Evolutionary conservation across 23 red algal genomes (phyloP).

Genomic region (Pyropia haitanensis): DNA sequence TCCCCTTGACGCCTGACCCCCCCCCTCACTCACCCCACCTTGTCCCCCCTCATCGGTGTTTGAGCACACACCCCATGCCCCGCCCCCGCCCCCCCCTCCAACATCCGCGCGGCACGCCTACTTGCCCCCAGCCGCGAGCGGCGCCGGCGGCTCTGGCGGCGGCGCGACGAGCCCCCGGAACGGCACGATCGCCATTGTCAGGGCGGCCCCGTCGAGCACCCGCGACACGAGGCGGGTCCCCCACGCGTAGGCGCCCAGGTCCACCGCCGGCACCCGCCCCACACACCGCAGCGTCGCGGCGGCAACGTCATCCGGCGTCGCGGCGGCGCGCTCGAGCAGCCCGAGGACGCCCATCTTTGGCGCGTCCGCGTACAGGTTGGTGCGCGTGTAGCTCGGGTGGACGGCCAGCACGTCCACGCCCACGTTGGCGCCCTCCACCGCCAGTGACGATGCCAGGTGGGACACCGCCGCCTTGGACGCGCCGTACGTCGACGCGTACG

Average conservation of each 20-base stretch:
- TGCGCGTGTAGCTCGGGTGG: conserved; percentile 89
- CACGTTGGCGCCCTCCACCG: conserved; percentile 64
- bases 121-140: background rate
- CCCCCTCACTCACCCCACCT: too few species aligned
- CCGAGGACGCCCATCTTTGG: conserved; percentile 65
- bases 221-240: conserved; percentile 46
- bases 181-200: conserved; percentile 46
- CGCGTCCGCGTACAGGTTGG: conserved; percentile 60
- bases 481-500: conserved; percentile 77
- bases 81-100: background rate
- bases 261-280: conserved; percentile 60
- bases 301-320: conserved; percentile 73
- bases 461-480: conserved; percentile 77
- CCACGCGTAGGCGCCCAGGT: conserved; percentile 58
- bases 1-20: too few species aligned
- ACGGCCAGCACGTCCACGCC: conserved; percentile 69
- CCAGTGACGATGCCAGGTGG: conserved; percentile 78
- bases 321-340: conserved; percentile 67
- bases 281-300: conserved; percentile 39
- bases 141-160: background rate
- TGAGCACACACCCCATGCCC: too few species aligned
- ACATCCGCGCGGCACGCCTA: background rate
- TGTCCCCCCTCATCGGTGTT: too few species aligned
- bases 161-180: conserved; percentile 43
- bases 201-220: conserved; percentile 33